These are phyloP conservation scores for Medicago lupulina DNA, from an alignment of 306 rosid genomes.

Conservation along the genomic window DNA sequence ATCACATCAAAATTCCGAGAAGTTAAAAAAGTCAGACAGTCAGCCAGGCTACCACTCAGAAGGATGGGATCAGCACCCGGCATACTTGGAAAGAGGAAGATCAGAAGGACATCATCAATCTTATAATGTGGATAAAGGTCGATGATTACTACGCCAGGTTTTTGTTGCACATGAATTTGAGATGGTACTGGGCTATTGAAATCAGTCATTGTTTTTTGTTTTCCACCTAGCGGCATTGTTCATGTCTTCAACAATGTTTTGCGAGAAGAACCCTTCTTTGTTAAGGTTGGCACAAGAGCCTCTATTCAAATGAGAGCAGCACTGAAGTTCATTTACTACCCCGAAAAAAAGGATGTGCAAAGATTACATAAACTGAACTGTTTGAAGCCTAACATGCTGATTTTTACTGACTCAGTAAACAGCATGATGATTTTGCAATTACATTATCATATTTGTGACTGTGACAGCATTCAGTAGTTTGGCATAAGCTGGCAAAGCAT, in stretches of 20 bases:
- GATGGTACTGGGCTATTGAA: conserved; percentile 42
- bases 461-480: conserved; percentile 45
- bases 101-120: conserved; percentile 58
- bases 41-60: conserved; percentile 52
- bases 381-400: conserved; percentile 43
- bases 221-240: conserved; percentile 37
- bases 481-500: conserved; percentile 41
- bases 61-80: conserved; percentile 51
- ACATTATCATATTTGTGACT: conserved; percentile 25
- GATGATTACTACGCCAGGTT: conserved; percentile 42
- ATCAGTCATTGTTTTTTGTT: conserved; percentile 29
- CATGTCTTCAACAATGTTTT: conserved; percentile 42
- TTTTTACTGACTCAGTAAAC: conserved; percentile 40
- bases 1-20: conserved; percentile 52
- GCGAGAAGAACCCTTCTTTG: conserved; percentile 39
- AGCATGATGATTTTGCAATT: conserved; percentile 47
- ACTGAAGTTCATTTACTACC: conserved; percentile 31
- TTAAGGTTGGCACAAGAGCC: conserved; percentile 43
- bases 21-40: conserved; percentile 59
- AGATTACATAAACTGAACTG: conserved; percentile 37
- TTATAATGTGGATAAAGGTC: conserved; percentile 56
- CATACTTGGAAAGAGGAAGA: conserved; percentile 63
- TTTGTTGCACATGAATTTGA: conserved; percentile 34
- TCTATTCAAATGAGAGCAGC: background rate
- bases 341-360: conserved; percentile 42